These are phyloP conservation scores for Dimargaris verticillata DNA, from an alignment of 192 early-diverging fungal genomes.

Conservation along the genomic window DNA sequence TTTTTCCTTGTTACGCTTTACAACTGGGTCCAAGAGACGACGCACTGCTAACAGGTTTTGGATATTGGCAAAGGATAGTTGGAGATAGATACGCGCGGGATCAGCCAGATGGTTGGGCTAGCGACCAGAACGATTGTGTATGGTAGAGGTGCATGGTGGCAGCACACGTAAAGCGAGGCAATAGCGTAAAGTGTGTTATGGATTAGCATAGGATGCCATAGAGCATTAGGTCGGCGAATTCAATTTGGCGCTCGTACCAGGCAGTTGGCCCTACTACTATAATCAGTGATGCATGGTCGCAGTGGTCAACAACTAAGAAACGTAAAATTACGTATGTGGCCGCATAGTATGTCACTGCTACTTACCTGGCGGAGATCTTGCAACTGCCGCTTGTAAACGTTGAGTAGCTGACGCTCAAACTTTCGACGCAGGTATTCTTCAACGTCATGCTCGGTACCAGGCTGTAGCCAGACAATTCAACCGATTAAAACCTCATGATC, in stretches of 20 bases:
- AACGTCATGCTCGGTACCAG: constrained; percentile 61
- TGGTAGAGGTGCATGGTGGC: no score
- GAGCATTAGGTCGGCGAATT: no score
- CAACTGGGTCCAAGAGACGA: constrained; percentile 49
- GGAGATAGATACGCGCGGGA: constrained; percentile 45
- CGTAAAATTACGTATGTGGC: no score
- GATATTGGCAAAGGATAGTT: constrained; percentile 72
- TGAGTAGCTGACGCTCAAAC: constrained; percentile 49
- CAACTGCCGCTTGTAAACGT: constrained; percentile 44
- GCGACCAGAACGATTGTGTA: no score
- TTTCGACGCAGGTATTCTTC: constrained; percentile 64
- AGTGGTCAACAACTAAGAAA: no score
- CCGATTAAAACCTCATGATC: no score
- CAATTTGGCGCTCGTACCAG: no score
- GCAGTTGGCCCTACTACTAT: no score
- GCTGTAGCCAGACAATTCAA: constrained; percentile 14
- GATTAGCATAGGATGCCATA: no score
- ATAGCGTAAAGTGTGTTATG: no score
- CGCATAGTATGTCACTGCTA: background rate
- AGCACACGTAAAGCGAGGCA: no score
- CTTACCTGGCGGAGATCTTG: constrained; percentile 72
- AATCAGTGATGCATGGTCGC: no score
- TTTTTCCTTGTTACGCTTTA: constrained; percentile 47
- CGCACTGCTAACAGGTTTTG: constrained; percentile 61
- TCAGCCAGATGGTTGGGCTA: constrained; percentile 84